Percentiles rank a stretch among this genome's conserved stretches.
These are phyloP conservation scores for Haematococcus lacustris DNA, from an alignment of 139 green algal species.

Conservation along the genomic window DNA sequence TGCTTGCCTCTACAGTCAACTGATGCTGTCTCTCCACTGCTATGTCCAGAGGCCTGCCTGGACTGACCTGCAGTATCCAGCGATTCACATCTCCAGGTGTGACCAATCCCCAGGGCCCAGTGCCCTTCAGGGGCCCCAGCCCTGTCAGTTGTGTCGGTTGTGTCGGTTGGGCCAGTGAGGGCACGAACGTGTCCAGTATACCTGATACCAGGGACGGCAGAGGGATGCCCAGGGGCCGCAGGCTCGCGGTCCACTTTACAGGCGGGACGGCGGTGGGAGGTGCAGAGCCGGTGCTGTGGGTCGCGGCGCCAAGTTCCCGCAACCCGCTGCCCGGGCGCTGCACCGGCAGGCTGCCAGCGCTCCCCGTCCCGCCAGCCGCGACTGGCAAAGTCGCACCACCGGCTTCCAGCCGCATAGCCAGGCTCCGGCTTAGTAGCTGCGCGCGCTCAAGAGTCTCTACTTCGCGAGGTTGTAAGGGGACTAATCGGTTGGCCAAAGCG, in stretches of 20 bases:
- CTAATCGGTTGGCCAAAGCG: conserved; percentile 38
- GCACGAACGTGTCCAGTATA: no score
- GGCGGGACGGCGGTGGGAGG: background rate
- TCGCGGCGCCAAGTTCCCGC: no score
- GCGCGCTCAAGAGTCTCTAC: conserved; percentile 30
- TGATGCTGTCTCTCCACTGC: background rate
- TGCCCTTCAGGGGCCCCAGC: no score
- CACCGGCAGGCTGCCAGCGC: background rate
- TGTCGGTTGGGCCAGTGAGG: no score
- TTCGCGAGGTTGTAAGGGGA: conserved; percentile 51
- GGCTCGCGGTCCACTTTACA: background rate
- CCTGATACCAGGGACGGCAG: background rate
- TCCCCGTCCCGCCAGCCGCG: conserved; percentile 1
- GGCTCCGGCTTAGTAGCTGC: conserved; percentile 27
- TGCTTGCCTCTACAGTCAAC: background rate
- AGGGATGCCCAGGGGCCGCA: background rate
- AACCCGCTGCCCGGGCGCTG: no score
- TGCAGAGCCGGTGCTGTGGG: background rate
- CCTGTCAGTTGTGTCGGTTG: no score
- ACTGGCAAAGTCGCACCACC: background rate
- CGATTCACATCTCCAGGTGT: conserved; percentile 32
- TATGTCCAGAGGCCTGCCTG: background rate
- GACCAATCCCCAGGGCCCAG: conserved; percentile 32
- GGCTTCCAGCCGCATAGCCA: conserved; percentile 4
- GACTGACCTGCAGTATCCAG: conserved; percentile 29